Evolutionary conservation across 1,139 yeast species (phyloP), one percentile per base, ranked within the genome.

Genomic region (Pichia sp.): DNA sequence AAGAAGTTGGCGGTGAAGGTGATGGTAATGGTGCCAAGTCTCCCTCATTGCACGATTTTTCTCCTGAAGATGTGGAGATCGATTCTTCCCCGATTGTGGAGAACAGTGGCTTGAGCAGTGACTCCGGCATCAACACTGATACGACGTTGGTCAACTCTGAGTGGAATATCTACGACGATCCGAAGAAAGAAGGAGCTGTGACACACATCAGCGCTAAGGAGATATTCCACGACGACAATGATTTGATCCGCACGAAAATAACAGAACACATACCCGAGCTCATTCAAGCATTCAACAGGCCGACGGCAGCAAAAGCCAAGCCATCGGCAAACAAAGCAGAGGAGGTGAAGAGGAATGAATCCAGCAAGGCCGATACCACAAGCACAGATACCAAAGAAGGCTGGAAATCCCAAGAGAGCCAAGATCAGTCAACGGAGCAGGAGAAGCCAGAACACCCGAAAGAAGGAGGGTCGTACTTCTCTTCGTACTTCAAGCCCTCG

Each of bases 251-350:
- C 59, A 74, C 83, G 0, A 76, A 83, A 2, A 68, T 81, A 6
- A 64, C 81, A 1, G 84, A 80, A 38, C 83, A 81, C 61, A 67
- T 82, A 62, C 87, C 87, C 0, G 76, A 74, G 59, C 69, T 82
- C 61, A 73, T 81, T 78, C 69, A 77, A 16, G 86, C 85, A n/a
- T 82, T 81, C 59, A 43, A 75, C 77, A 58, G 77, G 77, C 41
- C 4, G 17, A 9, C 41, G 4, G 9, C 41, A 36, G 44, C n/a
- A 20, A 42, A 20, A 20, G 17, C 9, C 17, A 17, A 14, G 41
- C 16, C n/a, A 6, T 4, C 40, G 16, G 40, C 40, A 31, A 8
- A 31, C 7, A 36, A 36, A 36, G n/a, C 14, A 2, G 49, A 41
- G 27, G 51, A 17, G 3, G 44, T 30, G 12, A 43, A 34, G n/a